Evolutionary conservation across 495 filamentous ascomycete genomes (phyloP).

Genomic region (Chaetomidium leptoderma): DNA sequence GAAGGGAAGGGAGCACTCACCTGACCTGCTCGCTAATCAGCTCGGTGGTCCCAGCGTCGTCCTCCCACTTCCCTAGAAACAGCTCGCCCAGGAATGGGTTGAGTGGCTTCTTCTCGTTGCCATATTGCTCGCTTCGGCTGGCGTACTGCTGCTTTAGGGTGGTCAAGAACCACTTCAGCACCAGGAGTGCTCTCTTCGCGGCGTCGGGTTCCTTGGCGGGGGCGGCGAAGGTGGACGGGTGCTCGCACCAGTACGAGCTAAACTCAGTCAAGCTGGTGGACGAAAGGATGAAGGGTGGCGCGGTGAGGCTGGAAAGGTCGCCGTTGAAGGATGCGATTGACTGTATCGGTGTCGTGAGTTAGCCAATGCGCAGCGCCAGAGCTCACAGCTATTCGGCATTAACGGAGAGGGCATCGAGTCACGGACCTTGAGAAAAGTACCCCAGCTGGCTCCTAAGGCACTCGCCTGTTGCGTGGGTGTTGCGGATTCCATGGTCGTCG

Average conservation of each 20-base stretch:
- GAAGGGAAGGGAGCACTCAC: slow-evolving; percentile 26
- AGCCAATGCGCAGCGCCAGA: not conserved
- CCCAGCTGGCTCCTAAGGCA: slow-evolving; percentile 41
- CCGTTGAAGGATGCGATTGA: slow-evolving; percentile 96
- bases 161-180: slow-evolving; percentile 95
- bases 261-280: slow-evolving; percentile 90
- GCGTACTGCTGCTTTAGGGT: slow-evolving; percentile 94
- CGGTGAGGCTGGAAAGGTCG: slow-evolving; percentile 88
- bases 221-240: slow-evolving; percentile 81
- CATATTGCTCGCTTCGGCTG: slow-evolving; percentile 82
- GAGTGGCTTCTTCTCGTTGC: slow-evolving; percentile 95
- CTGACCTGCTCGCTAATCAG: slow-evolving; percentile 66
- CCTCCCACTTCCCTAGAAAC: slow-evolving; percentile 84
- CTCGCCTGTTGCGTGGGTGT: slow-evolving; percentile 30
- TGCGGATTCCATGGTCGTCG: slow-evolving; percentile 23
- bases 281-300: slow-evolving; percentile 92
- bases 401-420: not conserved
- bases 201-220: slow-evolving; percentile 77
- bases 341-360: slow-evolving; percentile 39
- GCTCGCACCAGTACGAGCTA: slow-evolving; percentile 95
- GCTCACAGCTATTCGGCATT: not conserved
- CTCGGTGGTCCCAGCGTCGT: slow-evolving; percentile 64
- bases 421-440: slow-evolving; percentile 51
- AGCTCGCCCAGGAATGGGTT: slow-evolving; percentile 91
- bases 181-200: slow-evolving; percentile 76